Evolutionary conservation across 1,284 basidiomycete species (phyloP), one percentile per base, ranked within the genome.

Genomic region (Pseudozyma sp.): DNA sequence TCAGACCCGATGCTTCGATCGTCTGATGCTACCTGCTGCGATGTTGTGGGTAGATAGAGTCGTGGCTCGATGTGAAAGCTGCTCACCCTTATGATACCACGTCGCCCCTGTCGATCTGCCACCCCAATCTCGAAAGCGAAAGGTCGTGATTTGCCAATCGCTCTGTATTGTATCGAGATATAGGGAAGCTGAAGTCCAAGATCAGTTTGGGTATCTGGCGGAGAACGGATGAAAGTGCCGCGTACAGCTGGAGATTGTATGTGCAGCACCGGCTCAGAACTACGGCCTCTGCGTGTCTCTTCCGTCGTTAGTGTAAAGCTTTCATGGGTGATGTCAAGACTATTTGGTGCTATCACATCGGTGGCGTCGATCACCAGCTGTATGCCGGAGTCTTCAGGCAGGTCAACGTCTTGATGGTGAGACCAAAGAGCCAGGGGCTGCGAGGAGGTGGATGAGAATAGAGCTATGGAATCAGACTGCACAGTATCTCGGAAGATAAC

Each of bases 81-180:
- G 24, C 92, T 93, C 65, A 90, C 88, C 30, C 92, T 87, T 29
- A 94, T 81, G 35, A 88, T 84, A 0, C 92, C 92, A 63, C 86
- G 86, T 67, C 87, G 86, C 7, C 90, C 89, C 7, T 83, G 80
- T 48, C 86, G 86, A 85, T 94, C 92, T 37, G 89, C 88, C 14
- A 94, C 77, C 1, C 92, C 92, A 16, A 94, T 85, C 84, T 94
- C 92, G 75, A 94, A 89, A 8, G 89, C 88, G 88, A 92, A 90
- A 54, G 90, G 89, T 62, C 89, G 87, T 6, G 50, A 46, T 19
- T 35, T 34, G 24, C 89, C 89, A 68, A 94, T 72, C 69, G 89
- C 87, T 47, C 90, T 88, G 46, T 91, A 88, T 84, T 94, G 92
- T 7, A 93, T 57, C 65, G 92, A 90, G 52, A 94, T 80, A 89